These are phyloP conservation scores for Neofusicoccum sp. DNA, from an alignment of 2,329 filamentous ascomycete genomes.

Conservation along the genomic window DNA sequence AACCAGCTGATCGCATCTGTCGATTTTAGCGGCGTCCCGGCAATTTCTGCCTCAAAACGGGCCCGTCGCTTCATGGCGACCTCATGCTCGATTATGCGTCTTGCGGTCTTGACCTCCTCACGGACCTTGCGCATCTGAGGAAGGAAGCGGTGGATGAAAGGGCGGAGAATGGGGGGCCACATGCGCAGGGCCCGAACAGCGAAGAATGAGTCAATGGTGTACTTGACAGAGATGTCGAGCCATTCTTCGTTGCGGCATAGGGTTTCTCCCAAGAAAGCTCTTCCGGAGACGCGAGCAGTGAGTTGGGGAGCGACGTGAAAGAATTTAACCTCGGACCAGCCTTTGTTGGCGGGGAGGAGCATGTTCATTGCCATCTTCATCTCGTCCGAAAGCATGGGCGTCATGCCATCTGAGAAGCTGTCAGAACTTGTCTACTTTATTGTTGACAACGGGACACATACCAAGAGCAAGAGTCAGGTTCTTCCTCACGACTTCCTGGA, in stretches of 20 bases:
- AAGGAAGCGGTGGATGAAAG: constrained; percentile 34
- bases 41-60: constrained; percentile 22
- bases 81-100: constrained; percentile 35
- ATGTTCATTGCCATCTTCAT: background rate
- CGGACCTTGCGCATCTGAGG: constrained; percentile 31
- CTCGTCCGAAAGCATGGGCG: background rate
- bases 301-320: constrained; percentile 33
- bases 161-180: constrained; percentile 35
- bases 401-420: background rate
- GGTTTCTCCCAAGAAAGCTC: constrained; percentile 38
- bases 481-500: background rate
- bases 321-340: constrained; percentile 21
- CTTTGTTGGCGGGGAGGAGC: background rate
- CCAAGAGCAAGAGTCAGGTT: background rate
- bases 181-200: constrained; percentile 34
- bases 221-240: constrained; percentile 34
- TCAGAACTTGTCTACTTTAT: background rate
- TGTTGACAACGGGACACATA: background rate
- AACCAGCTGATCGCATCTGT: constrained; percentile 25
- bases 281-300: constrained; percentile 31
- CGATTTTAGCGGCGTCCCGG: constrained; percentile 22
- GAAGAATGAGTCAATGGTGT: constrained; percentile 36
- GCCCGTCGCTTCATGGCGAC: constrained; percentile 27
- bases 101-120: constrained; percentile 30
- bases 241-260: constrained; percentile 41